Evolutionary conservation across 768 basidiomycete genomes (phyloP).

Genomic region (Pluteus cervinus): DNA sequence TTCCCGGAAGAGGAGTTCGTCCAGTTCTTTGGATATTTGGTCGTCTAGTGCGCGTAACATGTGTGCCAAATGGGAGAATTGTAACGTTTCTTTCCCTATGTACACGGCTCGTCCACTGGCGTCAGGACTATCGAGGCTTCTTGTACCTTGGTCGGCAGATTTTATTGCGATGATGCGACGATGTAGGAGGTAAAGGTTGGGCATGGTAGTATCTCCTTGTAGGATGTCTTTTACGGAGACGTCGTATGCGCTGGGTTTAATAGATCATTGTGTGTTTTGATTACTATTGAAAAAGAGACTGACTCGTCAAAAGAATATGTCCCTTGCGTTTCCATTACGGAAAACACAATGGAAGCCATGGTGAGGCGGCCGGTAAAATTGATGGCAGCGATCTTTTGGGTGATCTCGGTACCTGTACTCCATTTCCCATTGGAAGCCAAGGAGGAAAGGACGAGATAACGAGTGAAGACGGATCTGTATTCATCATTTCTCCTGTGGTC

Average conservation of each 20-base stretch:
- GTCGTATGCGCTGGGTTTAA: too few species aligned
- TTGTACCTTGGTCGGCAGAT: conserved; percentile 8
- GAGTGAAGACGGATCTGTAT: not conserved
- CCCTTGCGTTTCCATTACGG: not conserved
- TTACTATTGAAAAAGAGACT: too few species aligned
- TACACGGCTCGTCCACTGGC: not conserved
- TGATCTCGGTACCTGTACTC: conserved; percentile 6
- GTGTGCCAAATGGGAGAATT: too few species aligned
- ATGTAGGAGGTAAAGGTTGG: conserved; percentile 11
- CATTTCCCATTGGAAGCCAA: conserved; percentile 3
- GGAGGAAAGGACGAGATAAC: conserved; percentile 7
- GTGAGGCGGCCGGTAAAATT: conserved; percentile 5
- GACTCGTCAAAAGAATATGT: too few species aligned
- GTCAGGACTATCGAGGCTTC: conserved; percentile 5
- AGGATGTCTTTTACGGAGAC: too few species aligned
- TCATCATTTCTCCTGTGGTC: not conserved
- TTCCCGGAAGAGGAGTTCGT: too few species aligned
- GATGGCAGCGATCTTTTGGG: conserved; percentile 9
- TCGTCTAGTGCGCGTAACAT: too few species aligned
- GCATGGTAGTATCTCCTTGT: conserved; percentile 7
- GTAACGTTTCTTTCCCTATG: too few species aligned
- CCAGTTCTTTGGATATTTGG: too few species aligned
- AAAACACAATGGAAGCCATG: conserved; percentile 5
- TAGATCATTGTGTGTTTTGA: too few species aligned
- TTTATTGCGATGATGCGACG: conserved; percentile 4